Evolutionary conservation across 164 flowering plant genomes (phyloP).

Genomic region (Paratinospora sagittata): DNA sequence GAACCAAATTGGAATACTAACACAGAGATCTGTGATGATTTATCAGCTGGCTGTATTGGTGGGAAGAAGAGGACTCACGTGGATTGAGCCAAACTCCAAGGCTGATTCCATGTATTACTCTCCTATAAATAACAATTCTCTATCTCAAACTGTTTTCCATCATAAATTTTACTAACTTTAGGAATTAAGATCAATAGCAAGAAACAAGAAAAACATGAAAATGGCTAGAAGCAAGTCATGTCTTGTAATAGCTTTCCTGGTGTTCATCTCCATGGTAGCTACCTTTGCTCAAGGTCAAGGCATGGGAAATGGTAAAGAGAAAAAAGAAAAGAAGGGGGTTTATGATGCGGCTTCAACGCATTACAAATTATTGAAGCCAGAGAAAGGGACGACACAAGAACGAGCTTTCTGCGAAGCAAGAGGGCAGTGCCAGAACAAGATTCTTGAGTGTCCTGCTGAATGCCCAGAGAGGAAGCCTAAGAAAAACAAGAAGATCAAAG

Average conservation of each 20-base stretch:
- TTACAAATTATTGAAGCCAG: constrained; percentile 1
- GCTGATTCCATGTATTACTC: background rate
- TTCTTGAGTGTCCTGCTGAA: constrained; percentile 39
- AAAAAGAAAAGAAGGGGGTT: background rate
- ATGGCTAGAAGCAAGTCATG: constrained; percentile 8
- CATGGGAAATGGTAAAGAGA: constrained; percentile 10
- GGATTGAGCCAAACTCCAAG: constrained; percentile 18
- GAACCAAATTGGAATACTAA: background rate
- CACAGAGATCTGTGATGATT: background rate
- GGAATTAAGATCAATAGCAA: background rate
- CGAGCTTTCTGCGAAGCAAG: constrained; percentile 2
- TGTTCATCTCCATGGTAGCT: constrained; percentile 13
- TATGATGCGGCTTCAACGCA: background rate
- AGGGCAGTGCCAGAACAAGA: constrained; percentile 27
- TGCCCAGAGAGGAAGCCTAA: constrained; percentile 52
- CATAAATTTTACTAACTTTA: too few relatives aligned
- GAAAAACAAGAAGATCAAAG: constrained; percentile 43
- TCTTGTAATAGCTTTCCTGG: constrained; percentile 15
- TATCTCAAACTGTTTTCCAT: background rate
- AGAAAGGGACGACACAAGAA: background rate
- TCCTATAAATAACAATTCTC: background rate
- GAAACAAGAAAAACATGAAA: background rate
- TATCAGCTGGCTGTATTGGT: background rate
- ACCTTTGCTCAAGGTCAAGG: constrained; percentile 9
- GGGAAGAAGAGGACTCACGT: background rate